Evolutionary conservation across 768 basidiomycete genomes (phyloP), one percentile per base, ranked within the genome.

Genomic region (Russula vinacea): DNA sequence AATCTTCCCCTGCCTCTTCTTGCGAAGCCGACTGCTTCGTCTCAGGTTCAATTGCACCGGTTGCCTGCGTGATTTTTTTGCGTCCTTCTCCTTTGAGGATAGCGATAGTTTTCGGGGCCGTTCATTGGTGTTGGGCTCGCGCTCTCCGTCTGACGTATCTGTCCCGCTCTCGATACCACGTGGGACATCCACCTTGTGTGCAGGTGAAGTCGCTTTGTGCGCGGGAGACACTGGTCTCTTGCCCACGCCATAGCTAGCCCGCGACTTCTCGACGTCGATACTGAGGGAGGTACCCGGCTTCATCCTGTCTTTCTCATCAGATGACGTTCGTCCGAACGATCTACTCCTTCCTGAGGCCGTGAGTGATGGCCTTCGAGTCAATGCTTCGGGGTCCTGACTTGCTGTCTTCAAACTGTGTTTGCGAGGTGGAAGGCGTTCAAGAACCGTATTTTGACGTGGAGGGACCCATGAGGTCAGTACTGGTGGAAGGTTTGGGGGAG

Each of bases 101-200:
- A 50, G 49, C 13, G 61, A 47, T 49, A 40, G 42, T 22, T 26
- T 26, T 26, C 53, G 54, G 5, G 56, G 42, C 29, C 59, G 67
- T 32, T 70, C 69, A 14, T 67, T 63, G 42, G 69, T 74, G 58
- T 71, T 72, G 35, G 72, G 76, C 22, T 81, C 82, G 9, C 76
- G 73, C 64, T 89, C 88, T 0, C 79, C 77, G 51, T 90, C 89
- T 0, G 64, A 61, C 26, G 84, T 86, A 66, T 90, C 89, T 3
- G 86, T 87, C 16, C 84, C 88, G 69, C 87, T 89, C 75, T 90
- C 89, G 19, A 90, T 78, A 14, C 83, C 78, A 56, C 82, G 84
- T 61, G 89, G 90, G 11, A 90, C 88, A 71, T 91, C 89, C 0
- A 82, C 83, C 40, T 76, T 79, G 70, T 86, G 84, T 3, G 83